These are phyloP conservation scores for Cetraspora pellucida DNA, from an alignment of 192 early-diverging fungal genomes.

Conservation along the genomic window DNA sequence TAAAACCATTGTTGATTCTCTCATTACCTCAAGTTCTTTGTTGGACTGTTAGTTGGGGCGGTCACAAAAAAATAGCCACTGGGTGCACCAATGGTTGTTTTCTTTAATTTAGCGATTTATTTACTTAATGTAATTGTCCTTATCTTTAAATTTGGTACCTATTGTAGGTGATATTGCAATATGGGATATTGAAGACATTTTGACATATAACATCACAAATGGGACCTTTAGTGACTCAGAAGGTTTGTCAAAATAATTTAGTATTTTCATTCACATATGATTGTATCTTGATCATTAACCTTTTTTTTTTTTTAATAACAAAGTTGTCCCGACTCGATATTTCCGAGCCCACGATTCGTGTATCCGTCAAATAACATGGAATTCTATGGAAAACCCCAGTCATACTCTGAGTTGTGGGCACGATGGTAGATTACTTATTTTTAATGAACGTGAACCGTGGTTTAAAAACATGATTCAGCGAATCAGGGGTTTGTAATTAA, in stretches of 20 bases:
- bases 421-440: slow-evolving; percentile 31
- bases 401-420: slow-evolving; percentile 32
- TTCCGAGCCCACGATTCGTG: slow-evolving; percentile 28
- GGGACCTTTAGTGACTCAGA: neutral
- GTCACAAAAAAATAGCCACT: slow-evolving; percentile 23
- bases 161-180: slow-evolving; percentile 22
- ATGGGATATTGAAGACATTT: slow-evolving; percentile 24
- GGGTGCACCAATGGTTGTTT: slow-evolving; percentile 30
- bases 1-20: neutral
- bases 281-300: neutral
- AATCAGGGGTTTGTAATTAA: neutral
- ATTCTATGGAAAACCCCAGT: slow-evolving; percentile 22
- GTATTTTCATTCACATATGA: neutral
- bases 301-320: neutral
- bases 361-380: slow-evolving; percentile 26
- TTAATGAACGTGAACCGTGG: slow-evolving; percentile 29
- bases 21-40: slow-evolving; percentile 21
- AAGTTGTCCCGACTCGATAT: slow-evolving; percentile 4
- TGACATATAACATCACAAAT: neutral
- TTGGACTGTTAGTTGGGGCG: slow-evolving; percentile 34
- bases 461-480: slow-evolving; percentile 29
- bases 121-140: too few species aligned
- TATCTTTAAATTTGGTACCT: too few species aligned
- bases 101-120: too few species aligned
- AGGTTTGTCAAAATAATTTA: neutral